phyloP scores from a whole-genome alignment of 2,329 filamentous ascomycete species.

The Botrytis paeoniae region DNA sequence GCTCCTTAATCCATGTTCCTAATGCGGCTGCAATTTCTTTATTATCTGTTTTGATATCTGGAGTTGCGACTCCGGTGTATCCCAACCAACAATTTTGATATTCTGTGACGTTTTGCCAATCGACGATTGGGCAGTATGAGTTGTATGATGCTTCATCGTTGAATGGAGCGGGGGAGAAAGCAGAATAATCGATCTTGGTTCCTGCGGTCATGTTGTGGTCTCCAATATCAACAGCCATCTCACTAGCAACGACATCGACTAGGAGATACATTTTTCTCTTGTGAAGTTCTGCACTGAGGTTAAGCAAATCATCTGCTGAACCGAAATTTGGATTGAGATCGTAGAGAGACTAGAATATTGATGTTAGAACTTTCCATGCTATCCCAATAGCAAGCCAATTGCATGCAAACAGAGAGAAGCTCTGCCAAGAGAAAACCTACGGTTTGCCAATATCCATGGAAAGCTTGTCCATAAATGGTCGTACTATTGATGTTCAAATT shows the following conservation, averaged over 20 bases:
- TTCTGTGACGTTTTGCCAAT: constrained; percentile 38
- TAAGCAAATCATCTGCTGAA: constrained; percentile 55
- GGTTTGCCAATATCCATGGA: constrained; percentile 20
- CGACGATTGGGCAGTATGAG: constrained; percentile 31
- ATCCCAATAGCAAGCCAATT: neutral
- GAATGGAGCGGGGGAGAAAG: constrained; percentile 23
- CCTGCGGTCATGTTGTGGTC: constrained; percentile 17
- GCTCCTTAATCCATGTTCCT: constrained; percentile 40
- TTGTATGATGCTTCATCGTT: constrained; percentile 23
- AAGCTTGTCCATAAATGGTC: constrained; percentile 25
- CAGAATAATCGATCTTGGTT: constrained; percentile 24
- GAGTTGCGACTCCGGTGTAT: constrained; percentile 44
- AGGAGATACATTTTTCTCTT: constrained; percentile 50
- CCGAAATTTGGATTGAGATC: constrained; percentile 58
- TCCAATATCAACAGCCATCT: constrained; percentile 38
- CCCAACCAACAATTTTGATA: constrained; percentile 31
- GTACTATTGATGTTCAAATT: constrained; percentile 40
- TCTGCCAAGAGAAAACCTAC: neutral
- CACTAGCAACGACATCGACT: constrained; percentile 51
- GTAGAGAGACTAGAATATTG: constrained; percentile 44
- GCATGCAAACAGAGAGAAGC: neutral
- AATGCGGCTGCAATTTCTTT: constrained; percentile 40
- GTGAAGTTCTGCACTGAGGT: constrained; percentile 54
- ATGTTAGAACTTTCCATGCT: neutral
- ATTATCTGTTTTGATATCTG: constrained; percentile 44